A percentile compares a stretch with the other conserved stretches of the same genome.
Conservation (phyloP, 2,329 filamentous ascomycete genomes). For the Penicillium sp. region DNA sequence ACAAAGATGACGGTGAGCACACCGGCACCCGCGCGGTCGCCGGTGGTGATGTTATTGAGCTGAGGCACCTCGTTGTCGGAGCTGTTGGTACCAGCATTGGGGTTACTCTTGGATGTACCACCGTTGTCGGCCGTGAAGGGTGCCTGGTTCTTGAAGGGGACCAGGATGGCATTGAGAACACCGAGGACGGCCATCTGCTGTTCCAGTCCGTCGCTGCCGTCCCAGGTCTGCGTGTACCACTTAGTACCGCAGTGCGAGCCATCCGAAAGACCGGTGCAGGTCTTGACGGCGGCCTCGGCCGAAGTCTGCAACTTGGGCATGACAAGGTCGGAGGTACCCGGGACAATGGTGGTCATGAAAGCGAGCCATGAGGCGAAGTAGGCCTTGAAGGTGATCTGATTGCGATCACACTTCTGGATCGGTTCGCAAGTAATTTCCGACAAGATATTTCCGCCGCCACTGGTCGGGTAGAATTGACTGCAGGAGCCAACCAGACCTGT, state of each 20-base stretch:
- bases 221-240: conserved; percentile 41
- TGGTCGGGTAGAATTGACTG: conserved; percentile 52
- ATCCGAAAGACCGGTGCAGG: conserved; percentile 60
- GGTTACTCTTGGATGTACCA: conserved; percentile 56
- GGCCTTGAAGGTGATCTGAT: conserved; percentile 73
- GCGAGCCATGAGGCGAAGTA: conserved; percentile 68
- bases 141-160: conserved; percentile 30
- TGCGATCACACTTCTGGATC: conserved; percentile 61
- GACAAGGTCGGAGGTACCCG: conserved; percentile 56
- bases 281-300: conserved; percentile 58
- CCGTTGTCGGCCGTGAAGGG: conserved; percentile 52
- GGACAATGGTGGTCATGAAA: conserved; percentile 60
- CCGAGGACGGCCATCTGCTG: conserved; percentile 44
- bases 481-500: conserved; percentile 56
- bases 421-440: conserved; percentile 68
- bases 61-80: conserved; percentile 9
- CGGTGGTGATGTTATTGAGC: conserved; percentile 29
- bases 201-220: conserved; percentile 38
- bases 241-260: conserved; percentile 56
- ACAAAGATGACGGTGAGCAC: conserved; percentile 35
- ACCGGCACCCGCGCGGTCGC: conserved; percentile 39
- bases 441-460: conserved; percentile 53
- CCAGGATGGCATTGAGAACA: conserved; percentile 33
- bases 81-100: conserved; percentile 38
- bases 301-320: conserved; percentile 59